Percentiles rank a stretch among this genome's conserved stretches.
These are phyloP conservation scores for Didymosphaeria variabile DNA, from an alignment of 2,329 filamentous ascomycete species.

Conservation along the genomic window DNA sequence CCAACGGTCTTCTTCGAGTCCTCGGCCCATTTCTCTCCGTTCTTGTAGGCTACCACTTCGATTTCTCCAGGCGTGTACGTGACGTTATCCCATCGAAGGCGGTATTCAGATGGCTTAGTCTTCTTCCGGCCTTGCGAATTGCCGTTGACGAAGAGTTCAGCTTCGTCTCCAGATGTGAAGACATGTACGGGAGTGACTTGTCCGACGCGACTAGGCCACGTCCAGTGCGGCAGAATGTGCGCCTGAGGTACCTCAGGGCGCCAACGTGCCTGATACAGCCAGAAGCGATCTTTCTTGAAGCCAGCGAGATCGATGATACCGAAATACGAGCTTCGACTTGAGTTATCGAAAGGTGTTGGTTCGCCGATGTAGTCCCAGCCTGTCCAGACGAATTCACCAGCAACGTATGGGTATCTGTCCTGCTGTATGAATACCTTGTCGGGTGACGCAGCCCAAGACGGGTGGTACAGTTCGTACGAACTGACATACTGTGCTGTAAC, in stretches of 20 bases:
- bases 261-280: constrained; percentile 65
- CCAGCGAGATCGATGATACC: constrained; percentile 67
- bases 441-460: constrained; percentile 58
- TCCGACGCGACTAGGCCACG: constrained; percentile 60
- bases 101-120: constrained; percentile 52
- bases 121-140: constrained; percentile 55
- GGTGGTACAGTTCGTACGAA: constrained; percentile 62
- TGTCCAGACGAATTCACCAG: constrained; percentile 64
- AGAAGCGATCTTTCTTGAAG: constrained; percentile 66
- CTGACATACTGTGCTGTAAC: constrained; percentile 51
- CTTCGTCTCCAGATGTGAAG: constrained; percentile 62
- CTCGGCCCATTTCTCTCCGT: constrained; percentile 58
- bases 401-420: constrained; percentile 60
- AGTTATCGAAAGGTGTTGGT: constrained; percentile 58
- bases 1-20: constrained; percentile 56
- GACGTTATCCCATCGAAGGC: constrained; percentile 64
- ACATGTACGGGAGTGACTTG: constrained; percentile 64
- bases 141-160: constrained; percentile 65
- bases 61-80: constrained; percentile 60
- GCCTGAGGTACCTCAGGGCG: constrained; percentile 58
- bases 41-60: constrained; percentile 59
- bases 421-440: constrained; percentile 64
- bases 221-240: constrained; percentile 67
- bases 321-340: constrained; percentile 62
- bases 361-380: constrained; percentile 63